phyloP scores from a whole-genome alignment of 2,329 filamentous ascomycete species.

The Venturiaceae sp. region DNA sequence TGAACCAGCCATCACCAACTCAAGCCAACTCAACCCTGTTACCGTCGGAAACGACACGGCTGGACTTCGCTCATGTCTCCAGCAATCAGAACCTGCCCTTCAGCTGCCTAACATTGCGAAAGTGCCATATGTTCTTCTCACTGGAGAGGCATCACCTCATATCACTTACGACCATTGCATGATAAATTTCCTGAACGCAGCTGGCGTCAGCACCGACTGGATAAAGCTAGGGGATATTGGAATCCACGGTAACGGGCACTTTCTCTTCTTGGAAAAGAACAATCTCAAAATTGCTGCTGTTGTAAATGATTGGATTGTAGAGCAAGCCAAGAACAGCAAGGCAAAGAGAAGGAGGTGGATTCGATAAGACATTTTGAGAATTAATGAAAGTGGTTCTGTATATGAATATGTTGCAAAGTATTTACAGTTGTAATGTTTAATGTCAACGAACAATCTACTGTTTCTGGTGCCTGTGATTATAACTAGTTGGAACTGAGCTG shows the following conservation, averaged over 20 bases:
- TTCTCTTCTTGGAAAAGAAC: conserved; percentile 25
- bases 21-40: conserved; percentile 15
- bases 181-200: conserved; percentile 40
- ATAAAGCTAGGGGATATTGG: conserved; percentile 44
- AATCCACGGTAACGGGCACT: conserved; percentile 44
- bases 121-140: conserved; percentile 41
- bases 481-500: too few relatives aligned
- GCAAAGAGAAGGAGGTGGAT: too few relatives aligned
- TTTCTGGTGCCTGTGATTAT: too few relatives aligned
- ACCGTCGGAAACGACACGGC: conserved; percentile 16
- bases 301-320: neutral
- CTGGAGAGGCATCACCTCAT: conserved; percentile 45
- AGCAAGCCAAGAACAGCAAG: too few relatives aligned
- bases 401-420: too few relatives aligned
- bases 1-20: conserved; percentile 19
- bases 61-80: conserved; percentile 24
- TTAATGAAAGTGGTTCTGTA: too few relatives aligned
- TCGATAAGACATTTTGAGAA: too few relatives aligned
- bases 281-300: conserved; percentile 10
- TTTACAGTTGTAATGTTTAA: too few relatives aligned
- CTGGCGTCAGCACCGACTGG: conserved; percentile 17
- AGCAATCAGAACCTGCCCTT: conserved; percentile 30
- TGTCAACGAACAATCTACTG: too few relatives aligned
- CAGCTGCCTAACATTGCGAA: conserved; percentile 38
- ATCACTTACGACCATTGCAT: conserved; percentile 46